A percentile compares a stretch with the other conserved stretches of the same genome.
Evolutionary conservation across 1,139 yeast species (phyloP).

Genomic region (Kodamaea arcana): DNA sequence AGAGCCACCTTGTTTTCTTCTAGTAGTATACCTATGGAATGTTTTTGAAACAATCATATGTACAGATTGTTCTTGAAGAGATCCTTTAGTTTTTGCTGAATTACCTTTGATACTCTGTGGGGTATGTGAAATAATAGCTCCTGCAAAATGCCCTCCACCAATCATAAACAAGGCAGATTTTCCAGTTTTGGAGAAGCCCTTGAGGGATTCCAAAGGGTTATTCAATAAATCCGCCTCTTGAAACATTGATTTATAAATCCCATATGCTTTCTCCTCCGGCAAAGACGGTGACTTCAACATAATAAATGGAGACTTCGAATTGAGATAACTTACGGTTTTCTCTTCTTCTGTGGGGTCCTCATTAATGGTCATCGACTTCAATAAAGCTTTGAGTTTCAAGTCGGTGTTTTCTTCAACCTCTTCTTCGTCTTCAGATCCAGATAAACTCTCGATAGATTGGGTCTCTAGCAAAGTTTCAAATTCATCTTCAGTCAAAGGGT

Average conservation of each 20-base stretch:
- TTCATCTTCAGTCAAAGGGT: conserved; percentile 51
- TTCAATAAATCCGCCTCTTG: conserved; percentile 24
- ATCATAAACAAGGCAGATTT: conserved; percentile 83
- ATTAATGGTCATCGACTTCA: conserved; percentile 27
- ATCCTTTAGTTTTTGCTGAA: conserved; percentile 39
- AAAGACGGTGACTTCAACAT: conserved; percentile 48
- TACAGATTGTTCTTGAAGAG: conserved; percentile 55
- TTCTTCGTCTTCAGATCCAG: conserved; percentile 50
- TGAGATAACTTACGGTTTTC: conserved; percentile 46
- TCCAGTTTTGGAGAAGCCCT: conserved; percentile 24
- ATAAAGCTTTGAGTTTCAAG: conserved; percentile 26
- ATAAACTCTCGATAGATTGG: conserved; percentile 52
- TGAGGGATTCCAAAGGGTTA: conserved; percentile 43
- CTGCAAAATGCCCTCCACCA: conserved; percentile 98
- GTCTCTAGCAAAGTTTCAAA: conserved; percentile 55
- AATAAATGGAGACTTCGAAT: conserved; percentile 62
- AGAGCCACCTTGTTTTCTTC: conserved; percentile 97
- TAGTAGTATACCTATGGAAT: conserved; percentile 90
- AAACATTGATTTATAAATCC: conserved; percentile 68
- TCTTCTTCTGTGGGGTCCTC: conserved; percentile 18
- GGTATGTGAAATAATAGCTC: conserved; percentile 79
- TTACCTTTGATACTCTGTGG: conserved; percentile 55
- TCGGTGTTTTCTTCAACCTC: conserved; percentile 15
- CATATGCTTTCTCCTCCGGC: conserved; percentile 50
- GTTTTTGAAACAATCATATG: conserved; percentile 73